These are phyloP conservation scores for Plenodomus lindquistii DNA, from an alignment of 2,329 filamentous ascomycete genomes.

Conservation along the genomic window DNA sequence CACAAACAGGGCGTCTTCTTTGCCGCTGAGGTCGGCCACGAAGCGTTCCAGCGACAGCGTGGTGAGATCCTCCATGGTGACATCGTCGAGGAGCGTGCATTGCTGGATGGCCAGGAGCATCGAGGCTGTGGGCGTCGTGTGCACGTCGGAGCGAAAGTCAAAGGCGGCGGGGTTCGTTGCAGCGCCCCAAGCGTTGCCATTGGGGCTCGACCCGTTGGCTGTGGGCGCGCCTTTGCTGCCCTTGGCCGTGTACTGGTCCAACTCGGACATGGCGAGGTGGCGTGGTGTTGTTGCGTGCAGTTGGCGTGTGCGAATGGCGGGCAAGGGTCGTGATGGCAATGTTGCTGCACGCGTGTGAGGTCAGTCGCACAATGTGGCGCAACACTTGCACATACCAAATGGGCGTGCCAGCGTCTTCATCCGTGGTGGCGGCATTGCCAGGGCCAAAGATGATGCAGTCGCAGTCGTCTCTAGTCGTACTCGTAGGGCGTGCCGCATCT, in stretches of 20 bases:
- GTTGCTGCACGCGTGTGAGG: slow-evolving; percentile 32
- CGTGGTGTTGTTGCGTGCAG: slow-evolving; percentile 20
- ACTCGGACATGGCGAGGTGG: slow-evolving; percentile 35
- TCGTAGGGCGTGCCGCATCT: slow-evolving; percentile 14
- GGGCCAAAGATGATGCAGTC: slow-evolving; percentile 1
- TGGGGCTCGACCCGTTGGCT: slow-evolving; percentile 14
- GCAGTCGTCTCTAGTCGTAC: too few relatives aligned
- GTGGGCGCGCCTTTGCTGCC: slow-evolving; percentile 19
- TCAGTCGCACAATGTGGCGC: slow-evolving; percentile 30
- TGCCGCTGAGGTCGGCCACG: slow-evolving; percentile 72
- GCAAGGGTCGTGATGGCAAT: slow-evolving; percentile 9
- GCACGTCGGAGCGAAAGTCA: slow-evolving; percentile 56
- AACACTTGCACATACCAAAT: slow-evolving; percentile 36
- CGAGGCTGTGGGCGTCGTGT: slow-evolving; percentile 52
- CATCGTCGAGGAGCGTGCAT: slow-evolving; percentile 80
- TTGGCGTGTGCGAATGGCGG: slow-evolving; percentile 8
- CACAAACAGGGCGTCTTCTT: slow-evolving; percentile 78
- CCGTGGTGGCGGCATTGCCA: slow-evolving; percentile 30
- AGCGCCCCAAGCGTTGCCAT: slow-evolving; percentile 42
- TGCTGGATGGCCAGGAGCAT: slow-evolving; percentile 81
- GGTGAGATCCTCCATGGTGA: slow-evolving; percentile 77
- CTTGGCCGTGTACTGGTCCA: slow-evolving; percentile 36
- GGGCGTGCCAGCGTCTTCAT: slow-evolving; percentile 20
- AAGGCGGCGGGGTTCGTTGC: slow-evolving; percentile 58
- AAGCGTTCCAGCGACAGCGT: slow-evolving; percentile 76